Percentiles rank a stretch among this genome's conserved stretches.
Conservation (phyloP, 169 alveolate species). For the Babesia gibsoni region DNA sequence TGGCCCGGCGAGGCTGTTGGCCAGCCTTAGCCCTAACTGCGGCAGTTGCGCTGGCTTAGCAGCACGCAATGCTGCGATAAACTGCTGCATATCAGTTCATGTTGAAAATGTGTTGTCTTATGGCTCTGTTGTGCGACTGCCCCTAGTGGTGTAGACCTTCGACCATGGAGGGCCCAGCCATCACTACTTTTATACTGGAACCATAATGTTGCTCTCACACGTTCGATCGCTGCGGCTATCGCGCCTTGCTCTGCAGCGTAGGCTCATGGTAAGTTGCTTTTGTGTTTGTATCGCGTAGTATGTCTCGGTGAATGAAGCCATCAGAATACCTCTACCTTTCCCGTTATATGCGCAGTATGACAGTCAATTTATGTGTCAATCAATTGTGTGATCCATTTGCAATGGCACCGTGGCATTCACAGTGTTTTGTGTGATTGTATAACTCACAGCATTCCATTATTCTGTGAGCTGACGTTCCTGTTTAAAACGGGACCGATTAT, state of each 20-base stretch:
- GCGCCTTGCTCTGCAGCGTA: slow-evolving; percentile 3
- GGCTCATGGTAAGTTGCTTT: slow-evolving; percentile 37
- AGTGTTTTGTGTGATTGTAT: no score
- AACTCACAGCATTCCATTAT: no score
- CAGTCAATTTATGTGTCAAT: no score
- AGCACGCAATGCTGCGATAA: slow-evolving; percentile 37
- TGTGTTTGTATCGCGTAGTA: no score
- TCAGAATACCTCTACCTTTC: no score
- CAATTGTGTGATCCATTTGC: no score
- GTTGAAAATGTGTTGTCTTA: background rate
- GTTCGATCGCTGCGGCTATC: slow-evolving; percentile 10
- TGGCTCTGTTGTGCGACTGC: background rate
- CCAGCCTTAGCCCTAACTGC: slow-evolving; percentile 56
- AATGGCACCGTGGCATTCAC: no score
- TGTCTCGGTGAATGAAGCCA: no score
- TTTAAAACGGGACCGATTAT: no score
- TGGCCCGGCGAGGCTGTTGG: slow-evolving; percentile 36
- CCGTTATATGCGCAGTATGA: no score
- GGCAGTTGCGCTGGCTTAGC: slow-evolving; percentile 55
- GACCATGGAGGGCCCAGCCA: background rate
- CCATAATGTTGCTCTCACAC: slow-evolving; percentile 25
- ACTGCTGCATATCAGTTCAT: slow-evolving; percentile 46
- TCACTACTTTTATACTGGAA: slow-evolving; percentile 13
- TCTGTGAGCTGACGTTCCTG: no score
- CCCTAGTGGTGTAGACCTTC: slow-evolving; percentile 21